Conservation (phyloP, 1,284 basidiomycete species). For the Cryptococcus floricola region DNA sequence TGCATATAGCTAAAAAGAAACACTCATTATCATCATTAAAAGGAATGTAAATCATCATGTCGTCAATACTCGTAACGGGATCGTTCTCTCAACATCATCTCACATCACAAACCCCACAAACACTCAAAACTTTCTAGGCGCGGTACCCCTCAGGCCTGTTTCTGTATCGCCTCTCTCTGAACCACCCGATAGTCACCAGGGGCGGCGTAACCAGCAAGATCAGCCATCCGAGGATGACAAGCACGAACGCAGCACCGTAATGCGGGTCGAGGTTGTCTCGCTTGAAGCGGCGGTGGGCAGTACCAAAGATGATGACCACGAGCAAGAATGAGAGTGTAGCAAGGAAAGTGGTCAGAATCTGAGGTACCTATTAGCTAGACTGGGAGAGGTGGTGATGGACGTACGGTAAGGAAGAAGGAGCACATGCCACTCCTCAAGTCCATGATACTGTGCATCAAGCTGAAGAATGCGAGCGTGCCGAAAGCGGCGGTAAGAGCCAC, state of each 20-base stretch:
- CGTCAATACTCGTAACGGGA: no score
- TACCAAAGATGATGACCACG: slow-evolving; percentile 30
- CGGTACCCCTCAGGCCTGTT: neutral
- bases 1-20: slow-evolving; percentile 8
- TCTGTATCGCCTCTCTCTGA: slow-evolving; percentile 23
- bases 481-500: slow-evolving; percentile 38
- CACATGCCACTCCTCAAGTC: slow-evolving; percentile 20
- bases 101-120: no score
- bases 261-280: slow-evolving; percentile 18
- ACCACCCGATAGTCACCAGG: slow-evolving; percentile 30
- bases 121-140: no score
- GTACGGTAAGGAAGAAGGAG: slow-evolving; percentile 31
- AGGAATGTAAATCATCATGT: slow-evolving; percentile 1
- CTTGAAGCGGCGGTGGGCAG: slow-evolving; percentile 31
- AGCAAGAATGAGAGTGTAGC: slow-evolving; percentile 34
- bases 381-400: neutral
- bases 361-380: neutral
- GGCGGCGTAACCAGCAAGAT: slow-evolving; percentile 18
- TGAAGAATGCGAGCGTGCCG: slow-evolving; percentile 28
- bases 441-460: slow-evolving; percentile 19
- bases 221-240: slow-evolving; percentile 33
- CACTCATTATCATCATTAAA: slow-evolving; percentile 4
- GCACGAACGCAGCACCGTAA: slow-evolving; percentile 30
- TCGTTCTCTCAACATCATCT: no score
- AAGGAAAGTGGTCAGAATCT: slow-evolving; percentile 30